Conservation (phyloP, 495 filamentous ascomycete genomes). For the Cercophora samala region DNA sequence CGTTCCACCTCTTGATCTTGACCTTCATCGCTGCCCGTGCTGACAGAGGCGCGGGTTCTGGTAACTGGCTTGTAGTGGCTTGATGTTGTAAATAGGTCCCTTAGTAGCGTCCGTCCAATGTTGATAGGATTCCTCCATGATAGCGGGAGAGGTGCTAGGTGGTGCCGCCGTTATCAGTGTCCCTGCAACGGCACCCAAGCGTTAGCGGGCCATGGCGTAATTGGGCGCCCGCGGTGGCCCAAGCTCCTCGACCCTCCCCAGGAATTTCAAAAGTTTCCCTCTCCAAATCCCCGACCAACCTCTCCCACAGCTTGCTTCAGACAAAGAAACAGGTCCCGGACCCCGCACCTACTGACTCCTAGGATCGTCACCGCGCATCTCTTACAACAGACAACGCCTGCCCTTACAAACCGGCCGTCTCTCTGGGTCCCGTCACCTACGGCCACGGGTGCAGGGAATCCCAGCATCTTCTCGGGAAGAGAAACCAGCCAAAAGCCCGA, state of each 20-base stretch:
- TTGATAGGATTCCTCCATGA: too few relatives aligned
- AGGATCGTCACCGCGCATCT: not conserved
- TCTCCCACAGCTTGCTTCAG: not conserved
- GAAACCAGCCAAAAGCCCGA: conserved; percentile 4
- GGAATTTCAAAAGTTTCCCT: not conserved
- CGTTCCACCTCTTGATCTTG: conserved; percentile 86
- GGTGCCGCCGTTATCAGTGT: conserved; percentile 2
- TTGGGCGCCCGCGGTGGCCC: conserved; percentile 16
- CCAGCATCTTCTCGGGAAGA: not conserved
- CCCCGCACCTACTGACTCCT: not conserved
- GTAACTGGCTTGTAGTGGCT: not conserved
- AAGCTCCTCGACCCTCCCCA: conserved; percentile 17
- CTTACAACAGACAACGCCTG: not conserved
- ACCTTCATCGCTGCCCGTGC: conserved; percentile 73
- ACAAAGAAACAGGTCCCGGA: not conserved
- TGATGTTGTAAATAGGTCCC: not conserved
- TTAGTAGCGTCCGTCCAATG: not conserved
- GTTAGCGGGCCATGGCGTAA: conserved; percentile 14
- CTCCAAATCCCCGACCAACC: not conserved
- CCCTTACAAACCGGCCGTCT: not conserved
- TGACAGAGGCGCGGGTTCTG: too few relatives aligned
- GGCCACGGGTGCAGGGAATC: not conserved
- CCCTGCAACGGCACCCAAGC: not conserved
- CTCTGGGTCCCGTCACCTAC: not conserved
- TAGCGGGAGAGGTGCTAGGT: not conserved